phyloP scores from a whole-genome alignment of 2,329 filamentous ascomycete species.

The Penicillium freii region DNA sequence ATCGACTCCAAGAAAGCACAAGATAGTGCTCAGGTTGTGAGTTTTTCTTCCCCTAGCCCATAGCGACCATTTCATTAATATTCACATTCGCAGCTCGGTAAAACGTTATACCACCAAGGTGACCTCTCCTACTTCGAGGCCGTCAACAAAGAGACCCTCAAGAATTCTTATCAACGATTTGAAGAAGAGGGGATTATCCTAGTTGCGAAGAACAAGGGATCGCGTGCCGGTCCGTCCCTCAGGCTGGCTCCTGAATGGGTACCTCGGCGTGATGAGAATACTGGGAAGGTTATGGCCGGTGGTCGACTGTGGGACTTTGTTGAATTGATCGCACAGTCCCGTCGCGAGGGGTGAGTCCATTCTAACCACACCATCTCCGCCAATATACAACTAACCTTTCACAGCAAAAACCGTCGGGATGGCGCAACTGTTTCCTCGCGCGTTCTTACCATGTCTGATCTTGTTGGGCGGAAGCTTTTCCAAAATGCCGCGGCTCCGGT shows the following conservation, averaged over 20 bases:
- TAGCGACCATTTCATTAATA: not conserved
- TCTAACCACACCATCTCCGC: not conserved
- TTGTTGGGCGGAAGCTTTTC: constrained; percentile 69
- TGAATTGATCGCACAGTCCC: constrained; percentile 76
- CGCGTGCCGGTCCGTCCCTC: constrained; percentile 46
- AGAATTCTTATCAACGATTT: constrained; percentile 85
- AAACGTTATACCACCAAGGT: constrained; percentile 95
- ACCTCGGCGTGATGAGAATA: constrained; percentile 62
- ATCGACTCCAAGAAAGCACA: constrained; percentile 75
- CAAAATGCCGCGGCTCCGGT: constrained; percentile 30
- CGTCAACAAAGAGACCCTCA: constrained; percentile 96
- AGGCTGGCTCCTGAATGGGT: constrained; percentile 73
- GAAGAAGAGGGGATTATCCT: constrained; percentile 87
- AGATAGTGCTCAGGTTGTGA: constrained; percentile 74
- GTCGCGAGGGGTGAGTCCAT: constrained; percentile 68
- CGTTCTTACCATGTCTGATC: constrained; percentile 74
- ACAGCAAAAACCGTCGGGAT: constrained; percentile 83
- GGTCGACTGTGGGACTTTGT: constrained; percentile 90
- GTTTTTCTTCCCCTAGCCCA: constrained; percentile 24
- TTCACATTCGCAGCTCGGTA: constrained; percentile 65
- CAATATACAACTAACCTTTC: not conserved
- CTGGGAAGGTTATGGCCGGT: constrained; percentile 62
- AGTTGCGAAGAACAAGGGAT: constrained; percentile 65
- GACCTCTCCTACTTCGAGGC: constrained; percentile 97
- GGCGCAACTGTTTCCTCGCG: constrained; percentile 82